Evolutionary conservation across 1,139 yeast species (phyloP), one percentile per base, ranked within the genome.

Genomic region (Lodderomyces pseudojiufengensis): DNA sequence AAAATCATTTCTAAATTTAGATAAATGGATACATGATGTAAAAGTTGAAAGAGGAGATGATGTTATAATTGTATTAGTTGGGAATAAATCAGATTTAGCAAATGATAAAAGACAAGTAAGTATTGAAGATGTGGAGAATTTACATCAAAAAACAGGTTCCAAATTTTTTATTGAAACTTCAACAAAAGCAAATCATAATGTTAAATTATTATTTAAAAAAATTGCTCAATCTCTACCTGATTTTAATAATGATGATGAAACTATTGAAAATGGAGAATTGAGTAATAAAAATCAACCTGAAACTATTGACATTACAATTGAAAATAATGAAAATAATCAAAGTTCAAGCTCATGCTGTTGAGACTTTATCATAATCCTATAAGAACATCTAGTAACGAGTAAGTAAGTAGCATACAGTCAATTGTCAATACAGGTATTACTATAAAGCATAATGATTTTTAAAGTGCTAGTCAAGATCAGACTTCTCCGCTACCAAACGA

Each of bases 151-250:
- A 32, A 62, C 62, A n/a, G 88, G 86, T 7, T 88, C 92, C 29
- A 76, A 80, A 52, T 78, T 84, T 44, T 87, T 83, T 57, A 80
- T 92, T 57, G 98, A 92, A 56, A 92, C 98, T 3, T 84, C 95
- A 45, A 94, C 97, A 22, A 92, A 90, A 61, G 92, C 92, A 34
- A 96, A 96, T 31, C 85, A 88, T 57, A 92, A 92, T 52, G 96
- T 92, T 37, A 90, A 92, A 62, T 75, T 80, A 39, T 66, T 92
- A 47, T 92, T 92, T 64, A 86, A 88, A 55, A 85, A 83, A 55
- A 85, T 92, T 44, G 98, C 97, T 9, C 85, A 84, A 55, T 79
- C 87, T 38, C 72, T 92, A 46, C 97, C 97, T 2, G 97, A 92
- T 39, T 80, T 85, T 40, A 50, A 48, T 53, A 51, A 46, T 27